These are phyloP conservation scores for Pichia sp. DNA, from an alignment of 1,139 yeast species.

Conservation along the genomic window DNA sequence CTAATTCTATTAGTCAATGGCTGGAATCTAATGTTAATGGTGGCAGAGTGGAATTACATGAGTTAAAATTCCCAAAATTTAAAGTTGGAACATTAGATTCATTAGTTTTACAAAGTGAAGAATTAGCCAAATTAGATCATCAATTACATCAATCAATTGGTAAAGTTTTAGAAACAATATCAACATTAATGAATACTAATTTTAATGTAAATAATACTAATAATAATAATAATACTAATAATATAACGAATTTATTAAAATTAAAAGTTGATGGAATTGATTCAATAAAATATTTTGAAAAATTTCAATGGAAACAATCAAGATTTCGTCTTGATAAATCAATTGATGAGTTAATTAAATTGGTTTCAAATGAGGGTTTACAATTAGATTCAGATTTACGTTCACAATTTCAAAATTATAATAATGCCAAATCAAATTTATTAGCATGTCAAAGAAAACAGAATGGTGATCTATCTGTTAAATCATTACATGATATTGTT, in stretches of 20 bases:
- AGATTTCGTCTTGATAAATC: conserved; percentile 84
- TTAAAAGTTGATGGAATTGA: conserved; percentile 35
- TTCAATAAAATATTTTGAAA: conserved; percentile 59
- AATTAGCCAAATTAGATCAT: conserved; percentile 69
- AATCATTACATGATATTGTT: conserved; percentile 85
- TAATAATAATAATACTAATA: neutral
- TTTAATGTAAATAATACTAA: neutral
- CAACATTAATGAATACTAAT: neutral
- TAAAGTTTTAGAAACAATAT: conserved; percentile 71
- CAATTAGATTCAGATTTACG: conserved; percentile 81
- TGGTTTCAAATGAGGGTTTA: conserved; percentile 70
- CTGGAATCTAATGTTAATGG: conserved; percentile 40
- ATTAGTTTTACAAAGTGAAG: conserved; percentile 86
- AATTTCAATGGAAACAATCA: conserved; percentile 80
- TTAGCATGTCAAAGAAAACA: conserved; percentile 88
- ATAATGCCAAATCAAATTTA: conserved; percentile 75
- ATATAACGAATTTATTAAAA: conserved; percentile 14
- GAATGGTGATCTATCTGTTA: conserved; percentile 87
- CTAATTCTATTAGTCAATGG: conserved; percentile 30
- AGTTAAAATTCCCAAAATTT: conserved; percentile 71
- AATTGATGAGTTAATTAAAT: conserved; percentile 64
- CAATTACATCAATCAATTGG: conserved; percentile 63
- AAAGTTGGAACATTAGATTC: conserved; percentile 94
- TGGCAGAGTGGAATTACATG: conserved; percentile 37
- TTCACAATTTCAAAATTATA: conserved; percentile 61